Evolutionary conservation across 2,329 filamentous ascomycete species (phyloP).

Genomic region (Lojkania enalia): DNA sequence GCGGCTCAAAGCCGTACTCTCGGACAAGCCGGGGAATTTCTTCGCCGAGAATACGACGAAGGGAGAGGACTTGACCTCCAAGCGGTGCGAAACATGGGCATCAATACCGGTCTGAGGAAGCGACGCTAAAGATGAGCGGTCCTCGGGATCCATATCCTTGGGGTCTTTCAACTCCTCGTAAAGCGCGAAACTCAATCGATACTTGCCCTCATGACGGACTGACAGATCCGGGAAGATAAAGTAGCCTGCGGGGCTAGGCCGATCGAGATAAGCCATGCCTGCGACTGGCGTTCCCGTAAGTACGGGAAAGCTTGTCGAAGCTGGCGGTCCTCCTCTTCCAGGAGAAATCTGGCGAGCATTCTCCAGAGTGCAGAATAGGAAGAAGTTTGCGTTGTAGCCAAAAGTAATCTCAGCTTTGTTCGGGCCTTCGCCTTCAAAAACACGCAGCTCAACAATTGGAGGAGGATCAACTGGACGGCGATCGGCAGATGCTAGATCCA

Average conservation of each 20-base stretch:
- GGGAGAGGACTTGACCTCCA: conserved; percentile 84
- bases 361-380: conserved; percentile 88
- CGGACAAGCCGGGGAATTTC: conserved; percentile 93
- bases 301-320: conserved; percentile 76
- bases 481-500: conserved; percentile 71
- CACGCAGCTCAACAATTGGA: conserved; percentile 87
- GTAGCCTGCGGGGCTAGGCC: conserved; percentile 78
- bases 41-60: conserved; percentile 96
- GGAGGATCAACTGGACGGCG: conserved; percentile 91
- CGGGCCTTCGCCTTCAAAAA: conserved; percentile 68
- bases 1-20: conserved; percentile 86
- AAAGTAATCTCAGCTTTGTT: conserved; percentile 70
- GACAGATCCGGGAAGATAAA: conserved; percentile 98
- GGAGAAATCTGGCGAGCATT: conserved; percentile 81
- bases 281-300: conserved; percentile 93
- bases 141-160: conserved; percentile 70
- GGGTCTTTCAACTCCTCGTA: conserved; percentile 91
- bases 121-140: conserved; percentile 44
- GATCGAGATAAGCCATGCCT: conserved; percentile 93
- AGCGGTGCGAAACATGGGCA: conserved; percentile 74
- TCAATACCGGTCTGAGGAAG: conserved; percentile 38
- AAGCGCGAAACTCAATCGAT: conserved; percentile 86
- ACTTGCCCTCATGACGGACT: conserved; percentile 91
- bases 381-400: conserved; percentile 94
- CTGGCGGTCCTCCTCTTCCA: conserved; percentile 66